These are phyloP conservation scores for Eremochloa ophiuroides DNA, from an alignment of 176 grass and related monocot genomes.

Conservation along the genomic window DNA sequence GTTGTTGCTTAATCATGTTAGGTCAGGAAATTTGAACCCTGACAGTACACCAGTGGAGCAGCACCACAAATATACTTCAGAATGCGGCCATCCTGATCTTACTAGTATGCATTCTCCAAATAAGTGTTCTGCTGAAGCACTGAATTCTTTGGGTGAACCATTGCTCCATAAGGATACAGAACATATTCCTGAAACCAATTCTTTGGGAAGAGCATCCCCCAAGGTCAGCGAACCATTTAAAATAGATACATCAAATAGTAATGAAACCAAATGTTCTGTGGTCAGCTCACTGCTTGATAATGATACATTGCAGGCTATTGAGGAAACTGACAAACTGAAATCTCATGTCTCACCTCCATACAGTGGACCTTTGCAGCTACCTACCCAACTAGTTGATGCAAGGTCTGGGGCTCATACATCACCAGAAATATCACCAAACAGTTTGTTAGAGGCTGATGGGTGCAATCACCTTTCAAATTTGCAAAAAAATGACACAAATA, in stretches of 20 bases:
- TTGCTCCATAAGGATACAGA: neutral
- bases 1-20: conserved; percentile 23
- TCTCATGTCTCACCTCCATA: conserved; percentile 1
- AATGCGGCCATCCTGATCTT: conserved; percentile 4
- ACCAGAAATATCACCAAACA: neutral
- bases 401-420: conserved; percentile 13
- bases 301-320: neutral
- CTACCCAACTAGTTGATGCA: conserved; percentile 22
- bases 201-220: conserved; percentile 11
- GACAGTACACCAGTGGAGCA: conserved; percentile 8
- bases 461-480: conserved; percentile 7
- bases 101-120: conserved; percentile 13
- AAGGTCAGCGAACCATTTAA: conserved; percentile 5
- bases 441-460: conserved; percentile 6
- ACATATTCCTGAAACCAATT: conserved; percentile 1
- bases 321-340: conserved; percentile 25
- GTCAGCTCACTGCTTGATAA: conserved; percentile 15
- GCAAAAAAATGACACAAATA: conserved; percentile 9
- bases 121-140: conserved; percentile 22
- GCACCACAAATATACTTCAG: conserved; percentile 7
- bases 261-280: neutral
- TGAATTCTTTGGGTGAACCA: neutral
- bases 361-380: conserved; percentile 30
- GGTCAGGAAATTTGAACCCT: conserved; percentile 9
- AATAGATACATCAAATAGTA: neutral